These are phyloP conservation scores for Didymella pinodella DNA, from an alignment of 2,329 filamentous ascomycete species.

Conservation along the genomic window DNA sequence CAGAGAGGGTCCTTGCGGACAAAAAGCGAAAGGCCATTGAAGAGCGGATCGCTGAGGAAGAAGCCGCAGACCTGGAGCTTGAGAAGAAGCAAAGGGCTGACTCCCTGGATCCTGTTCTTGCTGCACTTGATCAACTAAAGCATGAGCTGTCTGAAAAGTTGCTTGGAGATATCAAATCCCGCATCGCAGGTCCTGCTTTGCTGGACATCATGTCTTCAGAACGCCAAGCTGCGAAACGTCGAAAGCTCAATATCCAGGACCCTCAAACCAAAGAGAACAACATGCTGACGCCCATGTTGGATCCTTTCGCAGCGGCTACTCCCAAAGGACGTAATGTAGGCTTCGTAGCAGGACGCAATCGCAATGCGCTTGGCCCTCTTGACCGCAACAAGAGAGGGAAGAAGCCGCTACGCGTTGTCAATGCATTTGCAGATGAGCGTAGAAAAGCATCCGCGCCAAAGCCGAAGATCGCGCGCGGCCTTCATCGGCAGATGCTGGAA, in stretches of 20 bases:
- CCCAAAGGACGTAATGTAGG: conserved; percentile 60
- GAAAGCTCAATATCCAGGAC: conserved; percentile 78
- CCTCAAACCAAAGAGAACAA: conserved; percentile 66
- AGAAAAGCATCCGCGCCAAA: conserved; percentile 62
- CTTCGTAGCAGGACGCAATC: conserved; percentile 52
- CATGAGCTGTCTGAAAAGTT: conserved; percentile 86
- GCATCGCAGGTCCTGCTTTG: conserved; percentile 81
- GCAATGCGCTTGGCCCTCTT: conserved; percentile 55
- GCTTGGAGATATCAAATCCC: conserved; percentile 85
- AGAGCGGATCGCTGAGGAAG: conserved; percentile 72
- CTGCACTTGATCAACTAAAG: conserved; percentile 80
- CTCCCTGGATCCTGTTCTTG: conserved; percentile 87
- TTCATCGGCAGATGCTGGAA: conserved; percentile 80
- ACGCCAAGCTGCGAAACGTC: conserved; percentile 79
- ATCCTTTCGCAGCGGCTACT: conserved; percentile 69
- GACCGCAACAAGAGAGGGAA: conserved; percentile 55
- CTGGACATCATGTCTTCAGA: conserved; percentile 83
- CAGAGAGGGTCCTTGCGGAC: conserved; percentile 57
- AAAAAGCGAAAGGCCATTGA: conserved; percentile 70
- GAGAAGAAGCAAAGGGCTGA: conserved; percentile 88
- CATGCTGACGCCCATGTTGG: conserved; percentile 63
- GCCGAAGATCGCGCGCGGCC: conserved; percentile 71
- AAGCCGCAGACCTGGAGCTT: conserved; percentile 83
- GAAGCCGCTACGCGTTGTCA: conserved; percentile 50
- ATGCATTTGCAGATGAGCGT: conserved; percentile 65